These are phyloP conservation scores for Microbotryomycetes sp. DNA, from an alignment of 1,284 basidiomycete species.

Conservation along the genomic window DNA sequence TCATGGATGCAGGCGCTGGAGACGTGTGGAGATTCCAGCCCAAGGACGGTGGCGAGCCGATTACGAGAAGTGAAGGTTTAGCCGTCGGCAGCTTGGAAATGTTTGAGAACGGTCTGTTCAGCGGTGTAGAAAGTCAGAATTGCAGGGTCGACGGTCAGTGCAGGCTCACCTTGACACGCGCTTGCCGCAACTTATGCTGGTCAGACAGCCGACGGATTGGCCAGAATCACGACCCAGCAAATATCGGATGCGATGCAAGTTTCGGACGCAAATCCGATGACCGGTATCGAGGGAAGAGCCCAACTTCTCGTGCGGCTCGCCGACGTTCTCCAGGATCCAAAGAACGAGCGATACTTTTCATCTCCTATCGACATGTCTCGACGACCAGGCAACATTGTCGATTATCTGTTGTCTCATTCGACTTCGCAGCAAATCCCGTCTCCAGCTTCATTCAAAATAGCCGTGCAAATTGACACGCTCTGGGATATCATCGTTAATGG, in stretches of 20 bases:
- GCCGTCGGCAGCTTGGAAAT: constrained; percentile 85
- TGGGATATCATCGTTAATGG: constrained; percentile 79
- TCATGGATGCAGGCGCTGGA: constrained; percentile 90
- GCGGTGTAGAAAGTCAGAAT: constrained; percentile 54
- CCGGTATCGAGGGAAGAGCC: constrained; percentile 79
- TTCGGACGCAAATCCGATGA: constrained; percentile 67
- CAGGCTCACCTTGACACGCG: neutral
- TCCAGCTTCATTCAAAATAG: constrained; percentile 51
- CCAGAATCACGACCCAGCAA: constrained; percentile 55
- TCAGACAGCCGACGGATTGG: constrained; percentile 59
- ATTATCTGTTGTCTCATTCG: constrained; percentile 44
- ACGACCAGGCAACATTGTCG: constrained; percentile 73
- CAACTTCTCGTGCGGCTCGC: constrained; percentile 66
- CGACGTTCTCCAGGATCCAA: constrained; percentile 52
- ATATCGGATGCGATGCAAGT: constrained; percentile 76
- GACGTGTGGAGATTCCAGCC: constrained; percentile 73
- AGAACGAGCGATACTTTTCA: constrained; percentile 56
- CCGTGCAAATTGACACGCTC: constrained; percentile 46
- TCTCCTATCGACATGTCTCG: constrained; percentile 31
- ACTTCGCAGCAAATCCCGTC: constrained; percentile 40
- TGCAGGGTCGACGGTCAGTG: constrained; percentile 66
- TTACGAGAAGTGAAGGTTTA: constrained; percentile 78
- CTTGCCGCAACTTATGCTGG: neutral
- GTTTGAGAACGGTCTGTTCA: constrained; percentile 78
- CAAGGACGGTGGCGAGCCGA: constrained; percentile 48